Percentiles rank a stretch among this genome's conserved stretches.
These are phyloP conservation scores for Chaetomium tenue DNA, from an alignment of 495 filamentous ascomycete genomes.

Conservation along the genomic window DNA sequence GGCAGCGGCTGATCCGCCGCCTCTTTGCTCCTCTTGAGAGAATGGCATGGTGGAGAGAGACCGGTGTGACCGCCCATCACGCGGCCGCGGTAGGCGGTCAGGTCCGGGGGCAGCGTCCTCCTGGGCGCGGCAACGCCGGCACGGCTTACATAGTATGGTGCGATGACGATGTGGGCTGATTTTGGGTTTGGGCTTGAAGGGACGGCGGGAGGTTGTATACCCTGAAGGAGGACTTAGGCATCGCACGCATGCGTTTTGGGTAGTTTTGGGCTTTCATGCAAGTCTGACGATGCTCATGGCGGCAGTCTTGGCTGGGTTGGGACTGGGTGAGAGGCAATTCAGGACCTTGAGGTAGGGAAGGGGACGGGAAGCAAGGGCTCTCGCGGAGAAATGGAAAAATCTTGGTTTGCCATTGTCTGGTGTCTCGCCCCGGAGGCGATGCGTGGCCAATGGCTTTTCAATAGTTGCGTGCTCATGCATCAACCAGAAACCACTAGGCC, in stretches of 20 bases:
- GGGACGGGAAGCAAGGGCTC: too few relatives aligned
- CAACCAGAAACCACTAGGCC: not conserved
- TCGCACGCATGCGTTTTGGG: not conserved
- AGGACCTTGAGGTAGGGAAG: too few relatives aligned
- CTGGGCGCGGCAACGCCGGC: slow-evolving; percentile 1
- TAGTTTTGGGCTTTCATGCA: slow-evolving; percentile 1
- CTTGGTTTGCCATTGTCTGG: not conserved
- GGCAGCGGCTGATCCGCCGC: not conserved
- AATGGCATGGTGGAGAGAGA: not conserved
- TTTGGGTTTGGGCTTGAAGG: not conserved
- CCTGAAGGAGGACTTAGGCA: not conserved
- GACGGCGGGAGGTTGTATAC: not conserved
- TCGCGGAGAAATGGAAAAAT: not conserved
- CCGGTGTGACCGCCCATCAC: not conserved
- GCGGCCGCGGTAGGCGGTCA: slow-evolving; percentile 9
- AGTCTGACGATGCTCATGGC: not conserved
- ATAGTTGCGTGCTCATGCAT: not conserved
- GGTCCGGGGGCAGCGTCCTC: not conserved
- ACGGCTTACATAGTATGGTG: not conserved
- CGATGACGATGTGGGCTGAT: not conserved
- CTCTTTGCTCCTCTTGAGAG: not conserved
- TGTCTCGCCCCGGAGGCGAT: not conserved
- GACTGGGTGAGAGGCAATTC: too few relatives aligned
- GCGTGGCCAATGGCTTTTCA: slow-evolving; percentile 4
- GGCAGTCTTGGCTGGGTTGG: not conserved